Conservation (phyloP, 2,329 filamentous ascomycete species). For the Cladosporium sp. region DNA sequence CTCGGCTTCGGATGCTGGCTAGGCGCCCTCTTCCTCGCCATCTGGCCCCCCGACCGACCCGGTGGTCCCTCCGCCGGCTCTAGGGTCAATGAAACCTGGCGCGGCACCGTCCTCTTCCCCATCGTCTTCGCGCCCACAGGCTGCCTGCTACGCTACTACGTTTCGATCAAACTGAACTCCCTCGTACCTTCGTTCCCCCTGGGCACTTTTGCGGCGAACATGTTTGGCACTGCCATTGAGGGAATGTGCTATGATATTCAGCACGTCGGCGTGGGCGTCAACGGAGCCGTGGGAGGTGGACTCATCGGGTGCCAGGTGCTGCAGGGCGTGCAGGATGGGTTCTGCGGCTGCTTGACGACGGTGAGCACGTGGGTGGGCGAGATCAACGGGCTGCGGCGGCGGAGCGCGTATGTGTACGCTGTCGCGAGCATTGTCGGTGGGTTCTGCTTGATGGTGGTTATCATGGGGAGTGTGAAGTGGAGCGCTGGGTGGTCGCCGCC, state of each 20-base stretch:
- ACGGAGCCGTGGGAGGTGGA: constrained; percentile 42
- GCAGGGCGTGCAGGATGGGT: constrained; percentile 51
- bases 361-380: constrained; percentile 52
- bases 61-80: constrained; percentile 28
- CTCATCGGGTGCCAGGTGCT: constrained; percentile 46
- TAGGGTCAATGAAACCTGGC: constrained; percentile 60
- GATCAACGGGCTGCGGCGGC: constrained; percentile 40
- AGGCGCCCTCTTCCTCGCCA: constrained; percentile 69
- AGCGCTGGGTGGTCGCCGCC: constrained; percentile 47
- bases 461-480: constrained; percentile 78
- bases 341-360: constrained; percentile 51
- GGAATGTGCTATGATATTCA: constrained; percentile 79
- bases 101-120: constrained; percentile 71
- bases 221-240: constrained; percentile 72
- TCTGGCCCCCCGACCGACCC: constrained; percentile 65
- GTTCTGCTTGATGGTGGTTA: constrained; percentile 61
- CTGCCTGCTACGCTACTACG: constrained; percentile 73
- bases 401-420: constrained; percentile 70
- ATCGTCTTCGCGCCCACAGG: constrained; percentile 82
- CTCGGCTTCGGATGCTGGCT: constrained; percentile 76
- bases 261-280: constrained; percentile 52
- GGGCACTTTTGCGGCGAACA: constrained; percentile 82
- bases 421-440: constrained; percentile 59
- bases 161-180: constrained; percentile 69
- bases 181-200: constrained; percentile 70